A percentile compares a stretch with the other conserved stretches of the same genome.
These are phyloP conservation scores for Collybiopsis luxurians DNA, from an alignment of 768 basidiomycete species.

Conservation along the genomic window DNA sequence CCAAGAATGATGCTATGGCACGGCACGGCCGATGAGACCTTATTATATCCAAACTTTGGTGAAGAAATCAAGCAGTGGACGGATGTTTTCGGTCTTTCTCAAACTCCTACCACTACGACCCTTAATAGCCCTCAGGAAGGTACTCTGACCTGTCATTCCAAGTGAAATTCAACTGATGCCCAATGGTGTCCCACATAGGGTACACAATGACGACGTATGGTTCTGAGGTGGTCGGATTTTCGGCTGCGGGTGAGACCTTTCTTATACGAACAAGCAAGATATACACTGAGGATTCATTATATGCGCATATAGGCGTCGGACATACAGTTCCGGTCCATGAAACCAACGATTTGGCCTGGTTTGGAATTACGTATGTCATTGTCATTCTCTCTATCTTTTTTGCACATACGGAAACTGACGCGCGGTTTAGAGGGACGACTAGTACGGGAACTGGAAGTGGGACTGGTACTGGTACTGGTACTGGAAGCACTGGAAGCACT, in stretches of 20 bases:
- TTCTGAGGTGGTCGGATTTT: slow-evolving; percentile 33
- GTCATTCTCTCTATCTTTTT: neutral
- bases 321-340: slow-evolving; percentile 53
- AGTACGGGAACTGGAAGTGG: neutral
- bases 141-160: no score
- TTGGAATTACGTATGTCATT: slow-evolving; percentile 34
- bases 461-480: neutral
- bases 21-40: slow-evolving; percentile 49
- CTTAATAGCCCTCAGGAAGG: slow-evolving; percentile 40
- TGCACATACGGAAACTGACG: no score
- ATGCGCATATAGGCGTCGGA: no score
- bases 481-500: neutral
- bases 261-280: no score
- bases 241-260: slow-evolving; percentile 41
- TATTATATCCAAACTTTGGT: slow-evolving; percentile 51
- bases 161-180: no score
- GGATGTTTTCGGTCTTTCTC: slow-evolving; percentile 45
- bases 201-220: slow-evolving; percentile 51
- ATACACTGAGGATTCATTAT: no score
- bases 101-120: slow-evolving; percentile 35
- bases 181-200: no score
- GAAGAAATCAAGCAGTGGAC: slow-evolving; percentile 50
- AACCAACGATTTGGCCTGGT: slow-evolving; percentile 44
- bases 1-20: slow-evolving; percentile 59
- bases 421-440: neutral